Percentiles rank a stretch among this genome's conserved stretches.
Conservation (phyloP, 2,329 filamentous ascomycete genomes). For the Aspergillus hiratsukae region DNA sequence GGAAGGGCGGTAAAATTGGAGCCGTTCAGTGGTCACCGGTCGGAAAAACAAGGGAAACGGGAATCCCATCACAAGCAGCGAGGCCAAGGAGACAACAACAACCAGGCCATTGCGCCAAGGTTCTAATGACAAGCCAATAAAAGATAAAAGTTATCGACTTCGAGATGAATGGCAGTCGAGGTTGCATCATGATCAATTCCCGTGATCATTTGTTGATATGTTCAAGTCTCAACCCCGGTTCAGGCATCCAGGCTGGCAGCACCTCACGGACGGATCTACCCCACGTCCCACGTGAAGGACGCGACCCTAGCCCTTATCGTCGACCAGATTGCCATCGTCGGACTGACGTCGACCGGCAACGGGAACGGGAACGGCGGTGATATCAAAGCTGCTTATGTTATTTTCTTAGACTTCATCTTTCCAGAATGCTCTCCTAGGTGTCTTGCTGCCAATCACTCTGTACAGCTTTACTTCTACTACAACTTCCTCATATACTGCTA, state of each 20-base stretch:
- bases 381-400: slow-evolving; percentile 8
- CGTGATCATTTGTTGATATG: too few relatives aligned
- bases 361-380: slow-evolving; percentile 12
- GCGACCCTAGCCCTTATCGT: slow-evolving; percentile 23
- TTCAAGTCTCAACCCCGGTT: slow-evolving; percentile 2
- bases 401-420: background rate
- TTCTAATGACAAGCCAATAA: background rate
- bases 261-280: background rate
- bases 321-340: slow-evolving; percentile 7
- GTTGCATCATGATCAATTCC: background rate
- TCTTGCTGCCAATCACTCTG: background rate
- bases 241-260: slow-evolving; percentile 11
- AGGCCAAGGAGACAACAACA: background rate
- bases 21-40: background rate
- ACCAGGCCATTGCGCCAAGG: background rate
- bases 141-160: background rate
- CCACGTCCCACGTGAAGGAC: slow-evolving; percentile 10
- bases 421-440: background rate
- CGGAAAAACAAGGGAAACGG: slow-evolving; percentile 10
- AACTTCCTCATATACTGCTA: background rate
- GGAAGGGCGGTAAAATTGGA: background rate
- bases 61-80: slow-evolving; percentile 4
- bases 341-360: slow-evolving; percentile 20
- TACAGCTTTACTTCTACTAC: background rate
- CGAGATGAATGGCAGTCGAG: background rate